Percentiles rank a stretch among this genome's conserved stretches.
Conservation (phyloP, 2,329 filamentous ascomycete genomes). For the Claviceps quebecensis region DNA sequence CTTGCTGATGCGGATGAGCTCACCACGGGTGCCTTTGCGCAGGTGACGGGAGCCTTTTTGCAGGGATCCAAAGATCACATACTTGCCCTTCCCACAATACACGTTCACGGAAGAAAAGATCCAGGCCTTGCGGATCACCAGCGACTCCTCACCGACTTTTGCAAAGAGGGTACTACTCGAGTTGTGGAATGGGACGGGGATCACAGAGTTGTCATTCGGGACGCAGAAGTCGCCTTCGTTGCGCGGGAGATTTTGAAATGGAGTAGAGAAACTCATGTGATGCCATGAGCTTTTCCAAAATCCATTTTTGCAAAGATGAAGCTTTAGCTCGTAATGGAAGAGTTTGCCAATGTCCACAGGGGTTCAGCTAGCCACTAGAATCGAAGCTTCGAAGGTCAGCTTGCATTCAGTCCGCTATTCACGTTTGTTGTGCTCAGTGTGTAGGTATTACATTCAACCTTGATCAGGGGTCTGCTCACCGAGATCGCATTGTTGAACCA, state of each 20-base stretch:
- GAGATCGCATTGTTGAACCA: too few species aligned
- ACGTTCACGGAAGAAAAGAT: constrained; percentile 33
- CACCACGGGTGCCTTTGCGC: not conserved
- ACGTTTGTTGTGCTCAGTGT: too few species aligned
- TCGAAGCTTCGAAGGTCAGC: too few species aligned
- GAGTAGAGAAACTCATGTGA: not conserved
- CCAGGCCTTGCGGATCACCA: constrained; percentile 35
- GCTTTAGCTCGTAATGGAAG: not conserved
- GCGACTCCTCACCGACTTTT: constrained; percentile 19
- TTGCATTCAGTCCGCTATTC: too few species aligned
- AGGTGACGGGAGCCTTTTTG: not conserved
- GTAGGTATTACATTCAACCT: too few species aligned
- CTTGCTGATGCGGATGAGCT: not conserved
- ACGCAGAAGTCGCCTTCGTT: not conserved
- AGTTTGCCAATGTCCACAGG: too few species aligned
- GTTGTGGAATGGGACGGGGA: not conserved
- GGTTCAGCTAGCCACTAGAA: too few species aligned
- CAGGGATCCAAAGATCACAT: not conserved
- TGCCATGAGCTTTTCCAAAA: not conserved
- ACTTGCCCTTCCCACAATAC: constrained; percentile 7
- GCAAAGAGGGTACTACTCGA: not conserved
- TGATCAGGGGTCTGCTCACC: too few species aligned
- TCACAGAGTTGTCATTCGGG: not conserved
- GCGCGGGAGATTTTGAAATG: not conserved
- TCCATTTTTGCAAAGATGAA: not conserved